Conservation (phyloP, 495 filamentous ascomycete species). For the Parmelia sp. region DNA sequence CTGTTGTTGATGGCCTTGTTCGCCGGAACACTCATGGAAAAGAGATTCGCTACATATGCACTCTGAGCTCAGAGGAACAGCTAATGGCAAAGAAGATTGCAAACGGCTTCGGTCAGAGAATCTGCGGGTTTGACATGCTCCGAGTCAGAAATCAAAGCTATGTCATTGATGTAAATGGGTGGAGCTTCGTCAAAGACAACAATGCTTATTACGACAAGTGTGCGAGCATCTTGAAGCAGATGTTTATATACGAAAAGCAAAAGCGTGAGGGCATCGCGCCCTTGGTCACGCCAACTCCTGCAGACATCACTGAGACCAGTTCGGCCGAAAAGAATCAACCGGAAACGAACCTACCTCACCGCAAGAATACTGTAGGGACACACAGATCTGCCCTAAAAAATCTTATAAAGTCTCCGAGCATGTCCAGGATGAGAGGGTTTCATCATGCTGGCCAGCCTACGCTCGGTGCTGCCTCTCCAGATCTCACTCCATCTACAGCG, state of each 20-base stretch:
- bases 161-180: constrained; percentile 98
- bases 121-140: constrained; percentile 95
- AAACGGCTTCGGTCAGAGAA: constrained; percentile 84
- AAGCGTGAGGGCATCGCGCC: constrained; percentile 38
- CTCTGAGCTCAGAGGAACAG: constrained; percentile 71
- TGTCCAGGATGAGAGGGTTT: constrained; percentile 51
- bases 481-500: constrained; percentile 36
- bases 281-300: constrained; percentile 24
- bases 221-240: constrained; percentile 74
- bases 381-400: constrained; percentile 46
- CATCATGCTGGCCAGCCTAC: constrained; percentile 35
- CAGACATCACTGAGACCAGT: constrained; percentile 17
- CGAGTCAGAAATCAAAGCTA: constrained; percentile 83
- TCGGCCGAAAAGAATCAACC: constrained; percentile 24
- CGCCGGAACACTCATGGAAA: constrained; percentile 95
- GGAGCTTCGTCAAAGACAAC: constrained; percentile 99
- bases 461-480: constrained; percentile 38
- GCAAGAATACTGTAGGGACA: constrained; percentile 33
- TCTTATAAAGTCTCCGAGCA: constrained; percentile 59
- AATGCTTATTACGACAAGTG: constrained; percentile 95
- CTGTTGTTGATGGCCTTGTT: constrained; percentile 93
- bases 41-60: constrained; percentile 91
- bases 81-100: constrained; percentile 84
- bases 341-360: constrained; percentile 32
- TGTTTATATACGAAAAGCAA: constrained; percentile 73